Evolutionary conservation across 192 early-diverging fungal genomes (phyloP), one percentile per base, ranked within the genome.

Genomic region (Dissophora globulifera): DNA sequence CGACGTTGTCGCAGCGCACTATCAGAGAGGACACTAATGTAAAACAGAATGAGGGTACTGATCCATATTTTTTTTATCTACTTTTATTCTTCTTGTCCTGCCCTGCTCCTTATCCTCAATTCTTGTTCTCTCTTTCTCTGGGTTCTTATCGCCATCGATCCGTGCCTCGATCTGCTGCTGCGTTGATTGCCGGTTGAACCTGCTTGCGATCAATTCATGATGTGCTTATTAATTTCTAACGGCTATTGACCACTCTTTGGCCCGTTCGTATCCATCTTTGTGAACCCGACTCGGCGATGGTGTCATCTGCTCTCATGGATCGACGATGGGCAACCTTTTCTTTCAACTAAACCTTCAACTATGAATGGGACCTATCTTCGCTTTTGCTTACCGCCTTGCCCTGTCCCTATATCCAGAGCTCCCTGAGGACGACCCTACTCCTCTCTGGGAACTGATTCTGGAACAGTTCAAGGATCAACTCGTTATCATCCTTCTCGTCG

Each of bases 381-480:
- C 17, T 16, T 16, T 25, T 12, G 10, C 11, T 35, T n/a, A 19
- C n/a, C 23, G 19, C 22, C 4, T 20, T 6, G n/a, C 17, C n/a
- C 17, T 12, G 16, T 12, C 30, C 5, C 26, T 52, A 63, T n/a
- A n/a, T n/a, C 47, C 62, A 84, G 96, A 94, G 81, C 86, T 99
- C 33, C 94, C 96, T 52, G 90, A 93, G 42, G 95, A 98, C 35
- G 91, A 93, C 31, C 81, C 89, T 19, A 97, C 95, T 6, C 95
- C 98, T 15, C 80, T 98, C 4, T 96, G 93, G 91, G 82, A 93
- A 68, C 87, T 99, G 61, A 93, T 99, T 53, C 69, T 95, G 50
- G 96, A 96, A 80, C 98, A 99, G 83, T 98, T 99, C 82, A 85
- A 97, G 82, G 98, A 99, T 85, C 96, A 98, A 79, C 89, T 99